These are phyloP conservation scores for Penicillium verrucosum DNA, from an alignment of 2,329 filamentous ascomycete genomes.

Conservation along the genomic window DNA sequence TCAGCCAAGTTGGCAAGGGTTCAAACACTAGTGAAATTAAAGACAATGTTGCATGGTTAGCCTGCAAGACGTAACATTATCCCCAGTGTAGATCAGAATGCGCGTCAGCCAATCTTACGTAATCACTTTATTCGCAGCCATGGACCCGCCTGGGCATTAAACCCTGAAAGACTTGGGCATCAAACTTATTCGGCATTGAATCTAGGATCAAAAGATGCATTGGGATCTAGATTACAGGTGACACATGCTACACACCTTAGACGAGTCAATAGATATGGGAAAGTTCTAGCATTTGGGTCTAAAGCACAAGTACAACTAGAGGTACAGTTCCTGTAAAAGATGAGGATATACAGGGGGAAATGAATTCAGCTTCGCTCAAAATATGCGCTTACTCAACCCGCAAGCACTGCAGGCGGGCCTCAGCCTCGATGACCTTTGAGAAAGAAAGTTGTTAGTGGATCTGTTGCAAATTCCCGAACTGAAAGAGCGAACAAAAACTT, in stretches of 20 bases:
- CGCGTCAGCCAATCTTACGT: constrained; percentile 11
- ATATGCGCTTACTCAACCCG: constrained; percentile 63
- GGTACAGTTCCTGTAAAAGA: constrained; percentile 38
- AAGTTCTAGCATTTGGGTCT: constrained; percentile 40
- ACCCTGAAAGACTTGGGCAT: neutral
- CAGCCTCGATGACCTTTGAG: constrained; percentile 75
- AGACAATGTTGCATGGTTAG: neutral
- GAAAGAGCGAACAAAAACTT: constrained; percentile 41
- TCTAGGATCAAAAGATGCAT: neutral
- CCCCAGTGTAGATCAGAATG: constrained; percentile 16
- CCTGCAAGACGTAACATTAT: neutral
- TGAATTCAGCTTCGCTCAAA: constrained; percentile 28
- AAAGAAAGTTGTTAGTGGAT: constrained; percentile 16
- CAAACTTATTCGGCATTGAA: neutral
- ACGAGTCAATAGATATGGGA: constrained; percentile 10
- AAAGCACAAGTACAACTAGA: constrained; percentile 38
- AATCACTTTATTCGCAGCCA: constrained; percentile 1
- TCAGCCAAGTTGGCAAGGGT: neutral
- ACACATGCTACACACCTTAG: neutral
- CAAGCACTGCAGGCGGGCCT: constrained; percentile 84
- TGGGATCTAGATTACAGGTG: too few species aligned
- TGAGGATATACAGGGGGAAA: constrained; percentile 30
- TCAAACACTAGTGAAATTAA: neutral
- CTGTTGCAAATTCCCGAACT: neutral
- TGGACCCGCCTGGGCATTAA: neutral